Base-by-base conservation (phyloP, 2,329 filamentous ascomycete genomes). In the Neofusicoccum sp. region DNA sequence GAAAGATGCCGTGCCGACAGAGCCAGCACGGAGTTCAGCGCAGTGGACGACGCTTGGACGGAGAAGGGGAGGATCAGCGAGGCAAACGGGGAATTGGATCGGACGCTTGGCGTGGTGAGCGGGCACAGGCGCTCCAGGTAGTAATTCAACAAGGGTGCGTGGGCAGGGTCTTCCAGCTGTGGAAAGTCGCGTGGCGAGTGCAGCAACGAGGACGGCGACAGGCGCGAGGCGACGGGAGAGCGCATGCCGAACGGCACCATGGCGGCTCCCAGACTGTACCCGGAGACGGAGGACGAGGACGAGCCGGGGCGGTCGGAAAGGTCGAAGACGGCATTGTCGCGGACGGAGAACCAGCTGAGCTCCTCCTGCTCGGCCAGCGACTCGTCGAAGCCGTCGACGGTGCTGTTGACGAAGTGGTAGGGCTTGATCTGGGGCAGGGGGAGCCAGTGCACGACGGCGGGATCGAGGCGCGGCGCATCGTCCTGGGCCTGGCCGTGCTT, bases 101-200 rank as follows among this genome's bases (percentile, higher is more conserved):
- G 71, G 2, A 71, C 71, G 64, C 74, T 78, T n/a, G 76, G 71
- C 1, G 75, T 77, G 5, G 76, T 78, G 4, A 76, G 73, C 33
- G 77, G 77, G 59, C 77, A 79, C 5, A 79, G 70, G 37, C 73
- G 74, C n/a, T 73, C 72, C 5, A 78, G 70, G 65, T 77, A 79
- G 61, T 79, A 79, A 28, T 78, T 75, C 29, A 79, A 71, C 6
- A 79, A 65, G 44, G 71, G 69, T 3, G 67, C 69, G 45, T 77
- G 68, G 16, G 69, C 67, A 4, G 73, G 65, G 14, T 68, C 68
- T 12, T 70, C 67, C 2, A 76, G 49, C 37, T 71, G 67, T 2
- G 77, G 73, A 28, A 63, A 63, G 11, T 54, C 61, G 54, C 11
- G 73, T 62, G 11, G 73, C 66, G 28, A 73, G 65, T 29, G 45